These are phyloP conservation scores for Dorcoceras hygrometricum DNA, from an alignment of 257 asterid species.

Conservation along the genomic window DNA sequence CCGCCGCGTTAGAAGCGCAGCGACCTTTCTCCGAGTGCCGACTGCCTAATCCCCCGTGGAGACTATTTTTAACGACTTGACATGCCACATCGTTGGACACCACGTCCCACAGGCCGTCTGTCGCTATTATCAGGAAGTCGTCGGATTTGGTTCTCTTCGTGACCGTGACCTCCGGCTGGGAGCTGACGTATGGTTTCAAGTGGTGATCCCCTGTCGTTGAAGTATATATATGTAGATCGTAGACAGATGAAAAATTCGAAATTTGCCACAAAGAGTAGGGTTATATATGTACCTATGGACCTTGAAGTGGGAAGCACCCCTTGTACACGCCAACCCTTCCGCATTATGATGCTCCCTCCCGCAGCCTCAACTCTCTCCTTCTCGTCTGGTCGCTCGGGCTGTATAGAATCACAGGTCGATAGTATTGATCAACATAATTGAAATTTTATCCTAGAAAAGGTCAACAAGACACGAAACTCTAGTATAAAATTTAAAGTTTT, in stretches of 20 bases:
- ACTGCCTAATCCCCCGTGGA: not conserved
- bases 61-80: constrained; percentile 18
- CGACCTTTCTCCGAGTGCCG: not conserved
- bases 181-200: constrained; percentile 39
- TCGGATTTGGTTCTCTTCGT: constrained; percentile 36
- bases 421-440: no score
- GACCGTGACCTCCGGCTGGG: constrained; percentile 50
- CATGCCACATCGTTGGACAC: constrained; percentile 28
- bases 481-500: no score
- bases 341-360: constrained; percentile 41
- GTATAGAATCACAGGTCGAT: no score
- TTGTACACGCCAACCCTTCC: constrained; percentile 48
- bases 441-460: no score
- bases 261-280: not conserved
- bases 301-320: constrained; percentile 58
- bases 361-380: constrained; percentile 57
- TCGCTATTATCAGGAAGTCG: constrained; percentile 51
- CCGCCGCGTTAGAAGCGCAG: constrained; percentile 21
- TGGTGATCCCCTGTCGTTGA: constrained; percentile 37
- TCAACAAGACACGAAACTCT: no score
- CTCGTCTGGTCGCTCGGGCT: constrained; percentile 66
- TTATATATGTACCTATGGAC: constrained; percentile 40
- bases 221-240: no score
- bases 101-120: constrained; percentile 48
- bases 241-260: no score